A percentile compares a stretch with the other conserved stretches of the same genome.
phyloP scores from a whole-genome alignment of 2,329 filamentous ascomycete species.

The Ophiocordyceps polyrhachis-furcata region DNA sequence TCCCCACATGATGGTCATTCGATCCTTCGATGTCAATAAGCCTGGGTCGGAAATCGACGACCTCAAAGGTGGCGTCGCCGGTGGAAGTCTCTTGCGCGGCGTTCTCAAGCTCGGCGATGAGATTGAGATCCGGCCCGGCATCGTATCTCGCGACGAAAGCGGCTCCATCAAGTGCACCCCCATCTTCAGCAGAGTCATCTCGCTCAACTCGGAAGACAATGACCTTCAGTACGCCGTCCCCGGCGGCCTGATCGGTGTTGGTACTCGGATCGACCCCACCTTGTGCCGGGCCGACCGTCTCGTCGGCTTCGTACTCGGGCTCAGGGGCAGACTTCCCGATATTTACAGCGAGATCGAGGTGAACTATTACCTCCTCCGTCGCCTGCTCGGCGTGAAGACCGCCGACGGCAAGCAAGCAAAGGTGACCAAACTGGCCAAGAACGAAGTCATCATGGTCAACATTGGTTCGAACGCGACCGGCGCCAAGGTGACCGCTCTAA shows the following conservation, averaged over 20 bases:
- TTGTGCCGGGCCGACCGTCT: conserved; percentile 98
- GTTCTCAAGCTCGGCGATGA: conserved; percentile 94
- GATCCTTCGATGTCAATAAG: conserved; percentile 99
- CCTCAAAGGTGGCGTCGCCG: conserved; percentile 94
- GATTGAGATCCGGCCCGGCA: conserved; percentile 97
- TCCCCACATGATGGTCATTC: conserved; percentile 97
- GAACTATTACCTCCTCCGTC: conserved; percentile 95
- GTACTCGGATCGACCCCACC: conserved; percentile 91
- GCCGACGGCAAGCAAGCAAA: conserved; percentile 98
- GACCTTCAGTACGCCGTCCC: conserved; percentile 97
- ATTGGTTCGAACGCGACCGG: conserved; percentile 95
- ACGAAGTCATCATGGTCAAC: conserved; percentile 99
- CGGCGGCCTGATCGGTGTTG: conserved; percentile 93
- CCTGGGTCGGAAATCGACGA: conserved; percentile 97
- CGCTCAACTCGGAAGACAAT: conserved; percentile 94
- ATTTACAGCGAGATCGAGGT: conserved; percentile 98
- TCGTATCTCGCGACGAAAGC: conserved; percentile 85
- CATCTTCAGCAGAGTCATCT: conserved; percentile 88
- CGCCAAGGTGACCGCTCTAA: conserved; percentile 92
- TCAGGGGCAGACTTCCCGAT: conserved; percentile 81
- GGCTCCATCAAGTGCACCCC: conserved; percentile 92
- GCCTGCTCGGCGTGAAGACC: conserved; percentile 89
- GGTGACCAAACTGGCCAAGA: conserved; percentile 95
- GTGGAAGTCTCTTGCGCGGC: conserved; percentile 90
- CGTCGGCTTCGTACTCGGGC: conserved; percentile 90